Percentiles rank a stretch among this genome's conserved stretches.
Conservation (phyloP, 2,329 filamentous ascomycete genomes). For the Aspergillus quadricinctus region DNA sequence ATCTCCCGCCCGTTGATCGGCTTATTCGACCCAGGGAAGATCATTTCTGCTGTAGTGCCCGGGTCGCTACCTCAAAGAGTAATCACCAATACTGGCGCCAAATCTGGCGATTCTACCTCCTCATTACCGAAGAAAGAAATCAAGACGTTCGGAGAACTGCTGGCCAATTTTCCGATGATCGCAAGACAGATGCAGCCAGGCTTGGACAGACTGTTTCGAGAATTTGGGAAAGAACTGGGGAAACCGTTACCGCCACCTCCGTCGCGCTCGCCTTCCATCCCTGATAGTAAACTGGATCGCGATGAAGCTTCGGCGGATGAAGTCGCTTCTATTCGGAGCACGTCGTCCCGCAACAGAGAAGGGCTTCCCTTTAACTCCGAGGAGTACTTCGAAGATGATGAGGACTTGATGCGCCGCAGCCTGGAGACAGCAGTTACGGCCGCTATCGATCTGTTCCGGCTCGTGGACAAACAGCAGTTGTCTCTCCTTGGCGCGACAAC, state of each 20-base stretch:
- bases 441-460: conserved; percentile 92
- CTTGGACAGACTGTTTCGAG: conserved; percentile 80
- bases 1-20: conserved; percentile 87
- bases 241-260: conserved; percentile 75
- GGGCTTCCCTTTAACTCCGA: conserved; percentile 54
- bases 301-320: conserved; percentile 37
- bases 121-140: conserved; percentile 75
- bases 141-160: conserved; percentile 80
- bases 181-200: conserved; percentile 93
- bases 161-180: conserved; percentile 92
- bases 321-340: conserved; percentile 30
- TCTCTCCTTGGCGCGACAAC: conserved; percentile 89
- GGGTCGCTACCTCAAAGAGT: conserved; percentile 34
- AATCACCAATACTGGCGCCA: conserved; percentile 17
- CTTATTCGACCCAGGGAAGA: conserved; percentile 69
- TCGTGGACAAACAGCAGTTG: conserved; percentile 91
- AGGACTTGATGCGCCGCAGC: conserved; percentile 81
- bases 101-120: conserved; percentile 32
- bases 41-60: conserved; percentile 60
- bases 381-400: conserved; percentile 80
- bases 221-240: conserved; percentile 82
- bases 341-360: conserved; percentile 29
- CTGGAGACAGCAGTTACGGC: conserved; percentile 88
- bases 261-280: conserved; percentile 47
- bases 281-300: conserved; percentile 38